Conservation (phyloP, 805 yeast genomes). For the Zygosaccharomyces pseudorouxii region DNA sequence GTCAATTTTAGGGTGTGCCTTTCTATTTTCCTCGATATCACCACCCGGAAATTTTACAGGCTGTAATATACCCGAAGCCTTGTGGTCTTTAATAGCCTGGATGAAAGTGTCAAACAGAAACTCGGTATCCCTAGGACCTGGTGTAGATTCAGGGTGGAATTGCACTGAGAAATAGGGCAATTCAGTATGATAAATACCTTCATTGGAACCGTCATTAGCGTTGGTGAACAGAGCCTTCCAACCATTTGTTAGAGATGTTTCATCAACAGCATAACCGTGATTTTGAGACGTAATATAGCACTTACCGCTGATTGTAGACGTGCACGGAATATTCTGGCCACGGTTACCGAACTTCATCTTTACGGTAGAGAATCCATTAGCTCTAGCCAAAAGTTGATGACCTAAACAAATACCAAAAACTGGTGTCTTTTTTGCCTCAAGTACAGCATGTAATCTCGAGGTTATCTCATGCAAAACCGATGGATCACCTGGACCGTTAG, state of each 20-base stretch:
- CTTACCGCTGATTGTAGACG: conserved; percentile 81
- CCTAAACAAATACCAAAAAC: conserved; percentile 97
- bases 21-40: conserved; percentile 60
- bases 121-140: conserved; percentile 99
- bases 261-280: conserved; percentile 97
- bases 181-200: conserved; percentile 89
- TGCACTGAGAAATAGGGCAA: conserved; percentile 95
- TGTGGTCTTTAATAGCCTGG: conserved; percentile 65
- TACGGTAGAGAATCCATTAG: conserved; percentile 87
- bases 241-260: conserved; percentile 62
- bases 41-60: conserved; percentile 93
- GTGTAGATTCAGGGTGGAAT: conserved; percentile 98
- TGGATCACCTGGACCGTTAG: conserved; percentile 99
- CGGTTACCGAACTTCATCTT: conserved; percentile 97
- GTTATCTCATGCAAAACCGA: conserved; percentile 71
- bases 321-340: conserved; percentile 90
- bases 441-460: conserved; percentile 50
- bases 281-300: conserved; percentile 98
- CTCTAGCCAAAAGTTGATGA: conserved; percentile 92
- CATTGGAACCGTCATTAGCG: conserved; percentile 77
- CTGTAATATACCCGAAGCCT: conserved; percentile 49
- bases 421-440: conserved; percentile 72
- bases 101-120: conserved; percentile 92
- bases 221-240: conserved; percentile 88
- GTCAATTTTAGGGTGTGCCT: conserved; percentile 69